Conservation (phyloP, 495 filamentous ascomycete genomes). For the Penicillium diatomitis region DNA sequence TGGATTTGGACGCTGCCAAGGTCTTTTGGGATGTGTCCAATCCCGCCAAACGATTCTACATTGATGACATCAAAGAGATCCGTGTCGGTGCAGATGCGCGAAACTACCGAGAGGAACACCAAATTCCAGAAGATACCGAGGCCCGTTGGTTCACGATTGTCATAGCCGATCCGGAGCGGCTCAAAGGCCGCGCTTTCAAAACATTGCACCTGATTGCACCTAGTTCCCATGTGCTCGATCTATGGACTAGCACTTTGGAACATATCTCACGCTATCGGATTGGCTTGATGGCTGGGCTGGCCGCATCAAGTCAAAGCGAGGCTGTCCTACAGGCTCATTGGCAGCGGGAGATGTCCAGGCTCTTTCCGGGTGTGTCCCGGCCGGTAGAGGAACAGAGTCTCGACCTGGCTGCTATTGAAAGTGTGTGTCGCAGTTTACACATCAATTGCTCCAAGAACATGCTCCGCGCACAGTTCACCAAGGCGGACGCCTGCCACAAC, state of each 20-base stretch:
- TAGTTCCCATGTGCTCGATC: slow-evolving; percentile 53
- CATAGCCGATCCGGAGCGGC: slow-evolving; percentile 59
- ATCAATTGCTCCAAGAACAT: slow-evolving; percentile 75
- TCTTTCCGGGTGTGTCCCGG: slow-evolving; percentile 46
- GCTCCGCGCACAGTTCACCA: slow-evolving; percentile 64
- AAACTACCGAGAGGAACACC: slow-evolving; percentile 81
- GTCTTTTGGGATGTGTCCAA: slow-evolving; percentile 79
- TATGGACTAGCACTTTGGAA: slow-evolving; percentile 77
- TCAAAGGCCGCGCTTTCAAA: slow-evolving; percentile 59
- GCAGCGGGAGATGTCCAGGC: slow-evolving; percentile 72
- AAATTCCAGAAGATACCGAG: slow-evolving; percentile 52
- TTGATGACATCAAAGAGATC: slow-evolving; percentile 91
- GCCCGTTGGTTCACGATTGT: slow-evolving; percentile 80
- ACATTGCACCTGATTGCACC: slow-evolving; percentile 78
- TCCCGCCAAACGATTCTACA: slow-evolving; percentile 73
- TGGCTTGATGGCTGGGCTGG: slow-evolving; percentile 79
- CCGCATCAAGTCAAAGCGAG: slow-evolving; percentile 63
- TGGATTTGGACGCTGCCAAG: slow-evolving; percentile 74
- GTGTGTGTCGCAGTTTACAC: slow-evolving; percentile 76
- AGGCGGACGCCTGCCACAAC: slow-evolving; percentile 53
- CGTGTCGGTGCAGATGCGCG: slow-evolving; percentile 75
- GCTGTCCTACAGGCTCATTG: slow-evolving; percentile 72
- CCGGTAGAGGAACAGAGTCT: slow-evolving; percentile 57
- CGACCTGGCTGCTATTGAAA: slow-evolving; percentile 65
- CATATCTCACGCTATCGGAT: slow-evolving; percentile 72